These are phyloP conservation scores for Paraconiothyrium sp. DNA, from an alignment of 2,329 filamentous ascomycete genomes.

Conservation along the genomic window DNA sequence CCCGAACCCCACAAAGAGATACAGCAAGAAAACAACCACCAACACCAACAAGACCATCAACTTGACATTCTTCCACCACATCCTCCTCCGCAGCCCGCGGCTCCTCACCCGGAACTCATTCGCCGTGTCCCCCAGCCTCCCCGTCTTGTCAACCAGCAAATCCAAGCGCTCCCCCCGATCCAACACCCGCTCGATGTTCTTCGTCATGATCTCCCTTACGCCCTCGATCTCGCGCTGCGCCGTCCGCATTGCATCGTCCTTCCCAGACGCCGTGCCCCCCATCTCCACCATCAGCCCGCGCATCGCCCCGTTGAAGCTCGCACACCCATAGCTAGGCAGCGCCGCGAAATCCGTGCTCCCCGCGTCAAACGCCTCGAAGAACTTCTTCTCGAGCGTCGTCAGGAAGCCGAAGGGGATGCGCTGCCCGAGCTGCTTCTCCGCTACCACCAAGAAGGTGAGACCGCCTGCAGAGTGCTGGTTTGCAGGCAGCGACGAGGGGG, in stretches of 20 bases:
- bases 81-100: slow-evolving; percentile 84
- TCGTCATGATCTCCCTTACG: slow-evolving; percentile 91
- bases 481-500: slow-evolving; percentile 71
- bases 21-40: slow-evolving; percentile 76
- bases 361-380: slow-evolving; percentile 75
- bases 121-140: slow-evolving; percentile 85
- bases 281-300: slow-evolving; percentile 83
- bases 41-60: slow-evolving; percentile 82
- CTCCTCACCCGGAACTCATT: slow-evolving; percentile 90
- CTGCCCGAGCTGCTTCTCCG: slow-evolving; percentile 80
- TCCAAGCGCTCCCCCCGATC: slow-evolving; percentile 92
- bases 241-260: slow-evolving; percentile 82
- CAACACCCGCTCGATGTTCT: slow-evolving; percentile 89
- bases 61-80: slow-evolving; percentile 99
- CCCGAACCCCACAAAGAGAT: slow-evolving; percentile 76
- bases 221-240: slow-evolving; percentile 92
- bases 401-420: slow-evolving; percentile 94
- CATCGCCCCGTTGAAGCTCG: slow-evolving; percentile 82
- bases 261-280: slow-evolving; percentile 75
- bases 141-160: slow-evolving; percentile 94
- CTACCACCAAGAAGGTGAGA: slow-evolving; percentile 90
- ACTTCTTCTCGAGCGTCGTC: slow-evolving; percentile 87
- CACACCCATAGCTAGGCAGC: slow-evolving; percentile 89
- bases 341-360: slow-evolving; percentile 75
- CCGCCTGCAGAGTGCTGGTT: slow-evolving; percentile 72